phyloP scores from a whole-genome alignment of 495 filamentous ascomycete genomes.

The Aspergillus affinis region DNA sequence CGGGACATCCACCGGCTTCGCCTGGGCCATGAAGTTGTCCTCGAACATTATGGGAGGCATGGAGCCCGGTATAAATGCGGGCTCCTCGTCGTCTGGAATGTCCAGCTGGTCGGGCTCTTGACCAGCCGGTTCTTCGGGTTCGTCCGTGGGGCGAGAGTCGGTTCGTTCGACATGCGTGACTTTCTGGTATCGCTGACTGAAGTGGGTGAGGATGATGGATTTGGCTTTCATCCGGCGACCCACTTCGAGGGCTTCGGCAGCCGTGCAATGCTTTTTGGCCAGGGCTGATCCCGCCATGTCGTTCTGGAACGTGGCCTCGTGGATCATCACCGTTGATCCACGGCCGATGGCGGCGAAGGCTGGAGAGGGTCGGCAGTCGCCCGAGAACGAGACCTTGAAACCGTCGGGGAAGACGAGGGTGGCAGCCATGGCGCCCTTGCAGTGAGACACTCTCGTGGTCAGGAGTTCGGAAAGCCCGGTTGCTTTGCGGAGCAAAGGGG shows the following conservation, averaged over 20 bases:
- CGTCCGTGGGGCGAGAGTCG: constrained; percentile 5
- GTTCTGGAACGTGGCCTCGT: constrained; percentile 95
- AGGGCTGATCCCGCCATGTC: constrained; percentile 72
- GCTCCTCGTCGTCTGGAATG: constrained; percentile 34
- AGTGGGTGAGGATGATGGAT: constrained; percentile 83
- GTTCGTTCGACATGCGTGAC: constrained; percentile 35
- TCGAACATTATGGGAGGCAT: constrained; percentile 4
- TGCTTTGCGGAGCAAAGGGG: constrained; percentile 36
- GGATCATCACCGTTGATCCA: constrained; percentile 78
- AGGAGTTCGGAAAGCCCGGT: constrained; percentile 45
- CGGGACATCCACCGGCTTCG: constrained; percentile 34
- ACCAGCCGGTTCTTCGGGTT: constrained; percentile 20
- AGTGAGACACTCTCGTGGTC: constrained; percentile 72
- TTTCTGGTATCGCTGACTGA: constrained; percentile 94
- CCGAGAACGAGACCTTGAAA: constrained; percentile 88
- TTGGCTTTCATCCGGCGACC: constrained; percentile 74
- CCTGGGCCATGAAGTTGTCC: constrained; percentile 6
- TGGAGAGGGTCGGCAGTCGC: constrained; percentile 80
- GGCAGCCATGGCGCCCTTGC: constrained; percentile 71
- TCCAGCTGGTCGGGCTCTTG: constrained; percentile 23
- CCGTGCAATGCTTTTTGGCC: constrained; percentile 89
- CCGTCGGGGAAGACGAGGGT: constrained; percentile 72
- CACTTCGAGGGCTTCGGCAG: constrained; percentile 76
- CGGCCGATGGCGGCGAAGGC: constrained; percentile 68
- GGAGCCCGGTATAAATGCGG: constrained; percentile 19